These are phyloP conservation scores for Rhodotorula kratochvilovae DNA, from an alignment of 768 basidiomycete species.

Conservation along the genomic window DNA sequence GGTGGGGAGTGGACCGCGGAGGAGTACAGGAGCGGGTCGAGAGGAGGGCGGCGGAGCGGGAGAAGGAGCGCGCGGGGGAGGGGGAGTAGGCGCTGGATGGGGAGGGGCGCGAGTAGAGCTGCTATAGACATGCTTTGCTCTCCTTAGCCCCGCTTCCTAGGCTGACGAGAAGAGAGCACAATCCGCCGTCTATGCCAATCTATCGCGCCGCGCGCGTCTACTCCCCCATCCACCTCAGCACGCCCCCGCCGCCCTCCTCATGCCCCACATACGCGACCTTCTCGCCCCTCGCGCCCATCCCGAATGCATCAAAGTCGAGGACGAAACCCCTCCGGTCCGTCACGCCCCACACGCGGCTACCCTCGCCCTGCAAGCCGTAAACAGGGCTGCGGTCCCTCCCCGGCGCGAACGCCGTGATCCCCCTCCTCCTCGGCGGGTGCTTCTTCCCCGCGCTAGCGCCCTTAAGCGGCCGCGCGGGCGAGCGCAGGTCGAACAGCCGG, in stretches of 20 bases:
- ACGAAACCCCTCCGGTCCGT: slow-evolving; percentile 19
- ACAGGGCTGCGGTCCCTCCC: slow-evolving; percentile 13
- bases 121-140: no score
- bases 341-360: slow-evolving; percentile 14
- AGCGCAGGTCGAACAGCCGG: slow-evolving; percentile 24
- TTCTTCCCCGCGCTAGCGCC: neutral
- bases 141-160: no score
- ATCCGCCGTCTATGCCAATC: neutral
- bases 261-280: slow-evolving; percentile 19
- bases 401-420: slow-evolving; percentile 21
- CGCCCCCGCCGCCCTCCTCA: slow-evolving; percentile 7
- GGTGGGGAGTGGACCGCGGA: slow-evolving; percentile 7
- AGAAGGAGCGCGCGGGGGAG: neutral
- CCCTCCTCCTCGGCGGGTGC: neutral
- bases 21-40: slow-evolving; percentile 19
- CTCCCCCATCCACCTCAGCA: slow-evolving; percentile 16
- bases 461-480: neutral
- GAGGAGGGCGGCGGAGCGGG: slow-evolving; percentile 5
- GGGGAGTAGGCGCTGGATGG: neutral
- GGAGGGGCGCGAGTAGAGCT: no score
- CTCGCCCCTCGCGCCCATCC: slow-evolving; percentile 3
- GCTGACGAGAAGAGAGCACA: no score
- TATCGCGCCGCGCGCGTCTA: neutral
- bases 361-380: slow-evolving; percentile 14
- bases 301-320: slow-evolving; percentile 15